Evolutionary conservation across 129 eudicot species (phyloP).

Genomic region (Tagetes patula): DNA sequence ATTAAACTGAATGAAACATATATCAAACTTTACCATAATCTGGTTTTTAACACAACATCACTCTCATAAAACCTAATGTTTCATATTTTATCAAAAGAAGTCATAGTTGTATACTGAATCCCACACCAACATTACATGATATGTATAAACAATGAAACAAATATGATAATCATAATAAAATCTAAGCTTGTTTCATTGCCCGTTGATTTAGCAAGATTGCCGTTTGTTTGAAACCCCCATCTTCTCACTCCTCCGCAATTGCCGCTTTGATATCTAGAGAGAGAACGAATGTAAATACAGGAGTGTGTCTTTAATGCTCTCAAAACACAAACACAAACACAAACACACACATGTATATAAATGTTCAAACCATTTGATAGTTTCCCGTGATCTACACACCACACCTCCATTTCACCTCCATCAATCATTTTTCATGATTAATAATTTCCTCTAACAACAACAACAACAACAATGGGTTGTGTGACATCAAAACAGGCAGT

Average conservation of each 20-base stretch:
- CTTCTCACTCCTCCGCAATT: conserved; percentile 38
- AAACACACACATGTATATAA: conserved; percentile 18
- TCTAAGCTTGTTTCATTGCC: conserved; percentile 12
- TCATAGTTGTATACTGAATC: too few relatives aligned
- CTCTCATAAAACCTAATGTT: too few relatives aligned
- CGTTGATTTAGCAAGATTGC: conserved; percentile 42
- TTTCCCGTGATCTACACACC: conserved; percentile 33
- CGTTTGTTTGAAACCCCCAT: conserved; percentile 11
- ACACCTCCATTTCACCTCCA: background rate
- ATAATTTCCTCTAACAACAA: too few relatives aligned
- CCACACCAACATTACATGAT: too few relatives aligned
- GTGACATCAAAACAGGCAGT: conserved; percentile 87
- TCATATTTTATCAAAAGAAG: too few relatives aligned
- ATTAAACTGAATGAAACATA: too few relatives aligned
- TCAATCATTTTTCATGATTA: background rate
- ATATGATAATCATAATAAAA: background rate
- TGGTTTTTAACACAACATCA: too few relatives aligned
- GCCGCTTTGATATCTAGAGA: conserved; percentile 31
- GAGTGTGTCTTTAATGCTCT: conserved; percentile 10
- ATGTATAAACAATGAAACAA: background rate
- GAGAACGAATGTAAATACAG: background rate
- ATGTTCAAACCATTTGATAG: conserved; percentile 17
- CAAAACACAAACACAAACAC: too few relatives aligned
- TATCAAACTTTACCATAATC: too few relatives aligned
- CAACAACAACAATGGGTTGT: conserved; percentile 60